phyloP scores from a whole-genome alignment of 495 filamentous ascomycete species.

The Talaromyces adpressus region DNA sequence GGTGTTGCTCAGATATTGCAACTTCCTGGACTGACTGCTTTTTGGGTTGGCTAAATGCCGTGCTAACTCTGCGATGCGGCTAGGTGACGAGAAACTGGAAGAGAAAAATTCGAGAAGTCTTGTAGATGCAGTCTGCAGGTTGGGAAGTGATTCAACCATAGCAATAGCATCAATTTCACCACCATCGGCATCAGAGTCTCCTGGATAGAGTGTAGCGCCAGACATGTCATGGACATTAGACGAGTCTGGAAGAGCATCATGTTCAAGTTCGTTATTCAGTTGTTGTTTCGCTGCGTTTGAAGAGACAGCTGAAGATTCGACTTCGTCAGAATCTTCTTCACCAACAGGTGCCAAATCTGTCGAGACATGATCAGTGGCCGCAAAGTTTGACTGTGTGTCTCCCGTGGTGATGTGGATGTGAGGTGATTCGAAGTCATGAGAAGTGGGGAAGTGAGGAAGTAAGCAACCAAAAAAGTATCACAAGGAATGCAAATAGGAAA shows the following conservation, averaged over 20 bases:
- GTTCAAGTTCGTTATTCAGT: constrained; percentile 1
- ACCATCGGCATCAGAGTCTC: constrained; percentile 16
- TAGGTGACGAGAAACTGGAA: constrained; percentile 15
- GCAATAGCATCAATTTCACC: constrained; percentile 17
- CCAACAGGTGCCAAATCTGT: not conserved
- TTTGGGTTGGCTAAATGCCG: constrained; percentile 19
- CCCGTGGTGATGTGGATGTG: not conserved
- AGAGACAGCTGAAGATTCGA: not conserved
- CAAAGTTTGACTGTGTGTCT: not conserved
- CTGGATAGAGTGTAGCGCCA: constrained; percentile 28
- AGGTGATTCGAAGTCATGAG: constrained; percentile 1
- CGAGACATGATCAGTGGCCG: not conserved
- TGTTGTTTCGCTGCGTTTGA: not conserved
- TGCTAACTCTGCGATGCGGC: constrained; percentile 18
- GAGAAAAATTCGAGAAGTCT: constrained; percentile 22
- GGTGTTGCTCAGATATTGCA: constrained; percentile 6
- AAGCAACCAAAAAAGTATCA: no score
- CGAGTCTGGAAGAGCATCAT: constrained; percentile 15
- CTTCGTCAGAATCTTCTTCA: not conserved
- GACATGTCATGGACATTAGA: constrained; percentile 35
- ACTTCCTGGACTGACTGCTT: constrained; percentile 20
- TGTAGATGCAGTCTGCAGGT: constrained; percentile 22
- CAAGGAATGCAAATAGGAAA: not conserved
- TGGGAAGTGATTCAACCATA: constrained; percentile 29
- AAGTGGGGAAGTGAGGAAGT: not conserved